Conservation (phyloP, 352 stramenopile species). For the Phytophthora megakarya region DNA sequence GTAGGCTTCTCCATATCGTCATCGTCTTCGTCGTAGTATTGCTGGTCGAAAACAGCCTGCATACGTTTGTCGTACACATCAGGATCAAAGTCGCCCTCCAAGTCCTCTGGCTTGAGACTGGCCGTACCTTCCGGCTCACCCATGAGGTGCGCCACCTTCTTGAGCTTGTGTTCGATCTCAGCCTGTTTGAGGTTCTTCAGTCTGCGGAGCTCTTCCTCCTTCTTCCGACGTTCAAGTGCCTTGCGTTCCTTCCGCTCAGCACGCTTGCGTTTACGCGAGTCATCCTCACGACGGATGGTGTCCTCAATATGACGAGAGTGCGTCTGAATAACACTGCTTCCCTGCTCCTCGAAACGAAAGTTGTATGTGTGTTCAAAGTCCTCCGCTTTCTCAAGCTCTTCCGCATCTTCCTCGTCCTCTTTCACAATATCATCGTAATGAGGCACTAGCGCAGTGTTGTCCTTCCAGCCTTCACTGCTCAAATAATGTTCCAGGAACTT, state of each 20-base stretch:
- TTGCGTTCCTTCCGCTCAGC: constrained; percentile 94
- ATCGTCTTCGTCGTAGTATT: constrained; percentile 95
- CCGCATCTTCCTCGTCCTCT: constrained; percentile 89
- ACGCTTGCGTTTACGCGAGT: constrained; percentile 95
- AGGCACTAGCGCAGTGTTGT: constrained; percentile 65
- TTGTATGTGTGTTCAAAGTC: constrained; percentile 99
- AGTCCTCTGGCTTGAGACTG: constrained; percentile 65
- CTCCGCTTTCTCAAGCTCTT: constrained; percentile 94
- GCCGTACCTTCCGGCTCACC: constrained; percentile 48
- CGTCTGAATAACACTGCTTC: constrained; percentile 83
- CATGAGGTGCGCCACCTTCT: constrained; percentile 90
- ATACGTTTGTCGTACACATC: constrained; percentile 97
- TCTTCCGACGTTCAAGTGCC: constrained; percentile 94
- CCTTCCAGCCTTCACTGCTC: constrained; percentile 82
- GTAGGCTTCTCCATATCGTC: constrained; percentile 77
- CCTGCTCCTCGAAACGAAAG: constrained; percentile 99
- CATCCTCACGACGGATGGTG: constrained; percentile 95
- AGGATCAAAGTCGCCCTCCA: constrained; percentile 97
- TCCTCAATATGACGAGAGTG: constrained; percentile 86
- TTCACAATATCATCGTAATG: constrained; percentile 88
- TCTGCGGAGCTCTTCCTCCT: constrained; percentile 96
- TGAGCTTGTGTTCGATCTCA: constrained; percentile 95
- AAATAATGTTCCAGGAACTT: constrained; percentile 84
- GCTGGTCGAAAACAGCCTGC: constrained; percentile 96
- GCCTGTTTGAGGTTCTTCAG: constrained; percentile 98